Evolutionary conservation across 2,329 filamentous ascomycete species (phyloP).

Genomic region (Arthroderma sp.): DNA sequence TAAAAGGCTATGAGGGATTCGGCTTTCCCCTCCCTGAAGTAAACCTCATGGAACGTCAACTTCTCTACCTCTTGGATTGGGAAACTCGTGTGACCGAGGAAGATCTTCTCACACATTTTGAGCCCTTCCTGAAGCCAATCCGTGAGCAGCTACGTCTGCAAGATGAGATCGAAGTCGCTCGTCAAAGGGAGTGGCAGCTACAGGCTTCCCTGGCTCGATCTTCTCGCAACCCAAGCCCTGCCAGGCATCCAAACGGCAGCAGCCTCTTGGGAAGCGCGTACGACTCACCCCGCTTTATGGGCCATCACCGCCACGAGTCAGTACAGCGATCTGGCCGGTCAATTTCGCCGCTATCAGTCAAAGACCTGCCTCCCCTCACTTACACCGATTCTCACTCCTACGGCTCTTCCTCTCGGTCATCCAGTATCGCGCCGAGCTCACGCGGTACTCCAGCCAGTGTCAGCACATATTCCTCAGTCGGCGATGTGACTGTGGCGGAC

Average conservation of each 20-base stretch:
- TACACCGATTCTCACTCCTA: conserved; percentile 28
- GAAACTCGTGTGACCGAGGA: conserved; percentile 74
- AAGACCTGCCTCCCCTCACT: conserved; percentile 31
- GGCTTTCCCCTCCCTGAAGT: conserved; percentile 92
- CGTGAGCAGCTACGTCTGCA: conserved; percentile 30
- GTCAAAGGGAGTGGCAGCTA: conserved; percentile 6
- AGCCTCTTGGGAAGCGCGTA: conserved; percentile 12
- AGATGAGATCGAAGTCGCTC: conserved; percentile 6
- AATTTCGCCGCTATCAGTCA: conserved; percentile 31
- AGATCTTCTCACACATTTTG: conserved; percentile 76
- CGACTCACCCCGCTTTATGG: conserved; percentile 17
- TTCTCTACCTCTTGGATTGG: conserved; percentile 90
- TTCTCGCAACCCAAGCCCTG: background rate
- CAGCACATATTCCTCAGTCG: conserved; percentile 23
- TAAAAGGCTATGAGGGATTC: conserved; percentile 61
- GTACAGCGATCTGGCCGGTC: conserved; percentile 25
- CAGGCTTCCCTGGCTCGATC: conserved; percentile 1
- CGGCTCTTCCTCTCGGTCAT: conserved; percentile 27
- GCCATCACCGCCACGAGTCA: conserved; percentile 27
- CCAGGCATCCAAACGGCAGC: conserved; percentile 10
- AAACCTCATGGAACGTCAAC: conserved; percentile 98
- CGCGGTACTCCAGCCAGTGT: conserved; percentile 32
- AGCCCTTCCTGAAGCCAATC: conserved; percentile 78
- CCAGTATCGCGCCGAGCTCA: conserved; percentile 28
- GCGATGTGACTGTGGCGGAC: conserved; percentile 25